These are phyloP conservation scores for Chaetomium tenue DNA, from an alignment of 495 filamentous ascomycete species.

Conservation along the genomic window DNA sequence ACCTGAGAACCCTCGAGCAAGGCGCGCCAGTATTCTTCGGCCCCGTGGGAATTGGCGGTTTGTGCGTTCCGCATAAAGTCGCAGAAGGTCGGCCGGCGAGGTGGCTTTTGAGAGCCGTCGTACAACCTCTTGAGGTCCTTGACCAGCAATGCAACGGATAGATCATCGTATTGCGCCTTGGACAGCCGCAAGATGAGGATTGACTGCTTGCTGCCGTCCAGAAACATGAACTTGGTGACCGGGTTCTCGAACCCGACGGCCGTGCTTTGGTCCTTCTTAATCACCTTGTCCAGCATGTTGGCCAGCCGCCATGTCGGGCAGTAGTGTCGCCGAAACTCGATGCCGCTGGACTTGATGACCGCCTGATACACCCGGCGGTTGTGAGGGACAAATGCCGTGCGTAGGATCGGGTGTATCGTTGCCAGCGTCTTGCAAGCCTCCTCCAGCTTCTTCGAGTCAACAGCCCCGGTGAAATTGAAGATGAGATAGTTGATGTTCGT, in stretches of 20 bases:
- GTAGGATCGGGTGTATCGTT: slow-evolving; percentile 45
- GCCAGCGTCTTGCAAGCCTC: slow-evolving; percentile 42
- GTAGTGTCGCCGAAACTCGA: slow-evolving; percentile 43
- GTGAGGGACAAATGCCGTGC: slow-evolving; percentile 45
- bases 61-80: slow-evolving; percentile 43
- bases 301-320: slow-evolving; percentile 46
- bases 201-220: slow-evolving; percentile 50
- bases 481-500: slow-evolving; percentile 47
- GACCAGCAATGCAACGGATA: slow-evolving; percentile 42
- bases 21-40: slow-evolving; percentile 44
- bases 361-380: slow-evolving; percentile 47
- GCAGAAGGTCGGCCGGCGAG: slow-evolving; percentile 43
- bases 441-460: slow-evolving; percentile 46
- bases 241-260: slow-evolving; percentile 42
- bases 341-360: slow-evolving; percentile 40
- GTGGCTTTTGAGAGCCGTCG: slow-evolving; percentile 34
- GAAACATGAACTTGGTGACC: slow-evolving; percentile 48
- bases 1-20: slow-evolving; percentile 44
- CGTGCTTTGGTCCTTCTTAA: slow-evolving; percentile 42
- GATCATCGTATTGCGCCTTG: slow-evolving; percentile 49
- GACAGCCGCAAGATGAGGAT: slow-evolving; percentile 44
- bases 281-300: slow-evolving; percentile 38
- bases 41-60: slow-evolving; percentile 35
- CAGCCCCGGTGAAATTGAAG: slow-evolving; percentile 43
- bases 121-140: slow-evolving; percentile 48